phyloP scores from a whole-genome alignment of 2,329 filamentous ascomycete species.

The Epichloe bromicola region DNA sequence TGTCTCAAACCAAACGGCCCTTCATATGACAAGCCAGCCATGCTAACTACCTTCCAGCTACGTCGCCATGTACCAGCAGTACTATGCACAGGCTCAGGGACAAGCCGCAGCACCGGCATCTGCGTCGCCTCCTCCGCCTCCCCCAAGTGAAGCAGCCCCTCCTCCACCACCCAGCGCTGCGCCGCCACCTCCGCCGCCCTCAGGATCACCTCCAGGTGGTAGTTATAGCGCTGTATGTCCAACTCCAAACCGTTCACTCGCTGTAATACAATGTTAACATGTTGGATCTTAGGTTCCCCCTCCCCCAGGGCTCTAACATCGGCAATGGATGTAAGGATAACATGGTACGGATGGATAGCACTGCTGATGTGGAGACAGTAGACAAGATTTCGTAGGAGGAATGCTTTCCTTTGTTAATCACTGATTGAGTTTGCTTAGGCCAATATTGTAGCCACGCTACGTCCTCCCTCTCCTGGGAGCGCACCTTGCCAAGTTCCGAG shows the following conservation, averaged over 20 bases:
- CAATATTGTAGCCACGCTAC: neutral
- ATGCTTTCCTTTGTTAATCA: neutral
- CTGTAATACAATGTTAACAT: neutral
- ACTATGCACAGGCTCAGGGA: slow-evolving; percentile 37
- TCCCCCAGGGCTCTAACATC: slow-evolving; percentile 37
- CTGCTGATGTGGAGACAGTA: slow-evolving; percentile 3
- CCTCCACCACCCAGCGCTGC: slow-evolving; percentile 37
- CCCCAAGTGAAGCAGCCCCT: slow-evolving; percentile 46
- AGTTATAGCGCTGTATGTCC: slow-evolving; percentile 52
- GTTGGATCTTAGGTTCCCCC: slow-evolving; percentile 33
- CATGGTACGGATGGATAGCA: slow-evolving; percentile 1
- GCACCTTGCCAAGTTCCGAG: neutral
- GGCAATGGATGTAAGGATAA: slow-evolving; percentile 1
- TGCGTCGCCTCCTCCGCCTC: slow-evolving; percentile 46
- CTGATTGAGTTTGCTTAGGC: slow-evolving; percentile 2
- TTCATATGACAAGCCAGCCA: slow-evolving; percentile 1
- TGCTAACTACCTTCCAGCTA: slow-evolving; percentile 29
- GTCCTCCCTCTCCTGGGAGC: neutral
- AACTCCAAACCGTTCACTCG: neutral
- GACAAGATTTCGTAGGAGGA: neutral
- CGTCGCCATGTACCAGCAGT: slow-evolving; percentile 62
- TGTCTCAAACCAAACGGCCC: neutral
- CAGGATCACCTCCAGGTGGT: slow-evolving; percentile 38
- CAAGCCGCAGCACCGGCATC: slow-evolving; percentile 35
- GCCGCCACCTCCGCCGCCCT: slow-evolving; percentile 37